Evolutionary conservation across 768 basidiomycete genomes (phyloP).

Genomic region (Agaricus sinodeliciosus): DNA sequence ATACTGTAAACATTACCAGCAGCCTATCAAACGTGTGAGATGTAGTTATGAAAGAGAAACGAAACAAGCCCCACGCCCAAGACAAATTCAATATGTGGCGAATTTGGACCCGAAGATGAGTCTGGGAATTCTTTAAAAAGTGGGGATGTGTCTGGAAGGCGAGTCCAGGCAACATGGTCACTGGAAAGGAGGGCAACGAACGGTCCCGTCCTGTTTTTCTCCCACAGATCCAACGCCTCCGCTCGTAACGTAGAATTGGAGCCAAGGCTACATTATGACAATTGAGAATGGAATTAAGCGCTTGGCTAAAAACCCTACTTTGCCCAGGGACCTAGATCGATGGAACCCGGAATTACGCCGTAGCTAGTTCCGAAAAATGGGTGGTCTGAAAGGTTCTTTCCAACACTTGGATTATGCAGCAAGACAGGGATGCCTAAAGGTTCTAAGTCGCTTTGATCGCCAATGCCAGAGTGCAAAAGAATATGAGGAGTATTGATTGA

Average conservation of each 20-base stretch:
- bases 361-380: not conserved
- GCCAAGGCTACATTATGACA: not conserved
- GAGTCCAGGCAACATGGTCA: slow-evolving; percentile 10
- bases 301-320: not conserved
- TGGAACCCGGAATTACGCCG: not conserved
- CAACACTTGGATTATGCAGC: slow-evolving; percentile 22
- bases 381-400: slow-evolving; percentile 23
- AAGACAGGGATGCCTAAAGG: slow-evolving; percentile 17
- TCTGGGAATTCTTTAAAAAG: slow-evolving; percentile 3
- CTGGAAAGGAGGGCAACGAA: not conserved
- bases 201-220: slow-evolving; percentile 11
- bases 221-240: slow-evolving; percentile 9
- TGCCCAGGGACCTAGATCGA: slow-evolving; percentile 9
- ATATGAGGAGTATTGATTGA: slow-evolving; percentile 14
- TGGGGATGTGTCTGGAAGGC: slow-evolving; percentile 6
- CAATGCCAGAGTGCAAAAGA: slow-evolving; percentile 16
- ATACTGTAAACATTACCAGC: slow-evolving; percentile 17
- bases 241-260: not conserved
- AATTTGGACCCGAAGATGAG: slow-evolving; percentile 9
- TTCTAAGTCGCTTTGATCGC: slow-evolving; percentile 11
- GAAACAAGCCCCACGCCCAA: not conserved
- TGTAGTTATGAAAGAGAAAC: not conserved
- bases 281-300: not conserved
- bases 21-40: slow-evolving; percentile 2
- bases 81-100: slow-evolving; percentile 11